phyloP scores from a whole-genome alignment of 768 basidiomycete species.

The Boletus rubroflammeus region DNA sequence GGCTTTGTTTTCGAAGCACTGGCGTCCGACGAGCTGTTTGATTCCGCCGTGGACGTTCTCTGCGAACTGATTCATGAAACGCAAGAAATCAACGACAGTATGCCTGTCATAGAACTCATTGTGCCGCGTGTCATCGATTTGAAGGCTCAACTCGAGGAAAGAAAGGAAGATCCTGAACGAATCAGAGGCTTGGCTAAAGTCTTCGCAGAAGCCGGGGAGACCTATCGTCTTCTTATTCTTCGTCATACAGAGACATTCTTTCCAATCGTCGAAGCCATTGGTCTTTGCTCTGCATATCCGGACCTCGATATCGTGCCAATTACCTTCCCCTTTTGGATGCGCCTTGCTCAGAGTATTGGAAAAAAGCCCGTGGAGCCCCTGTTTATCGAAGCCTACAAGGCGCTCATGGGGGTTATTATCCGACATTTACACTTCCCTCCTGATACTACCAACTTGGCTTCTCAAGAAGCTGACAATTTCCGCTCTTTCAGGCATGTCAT shows the following conservation, averaged over 20 bases:
- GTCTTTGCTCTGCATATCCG: constrained; percentile 84
- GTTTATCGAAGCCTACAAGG: constrained; percentile 78
- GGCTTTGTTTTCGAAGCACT: constrained; percentile 81
- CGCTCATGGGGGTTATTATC: constrained; percentile 84
- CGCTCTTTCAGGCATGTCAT: constrained; percentile 94
- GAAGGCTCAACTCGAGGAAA: constrained; percentile 53
- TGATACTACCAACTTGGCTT: constrained; percentile 58
- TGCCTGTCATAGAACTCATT: constrained; percentile 82
- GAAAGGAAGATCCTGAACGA: constrained; percentile 78
- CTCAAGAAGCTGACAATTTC: constrained; percentile 92
- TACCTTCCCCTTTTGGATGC: constrained; percentile 99
- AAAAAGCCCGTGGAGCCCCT: constrained; percentile 73
- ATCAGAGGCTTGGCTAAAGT: constrained; percentile 88
- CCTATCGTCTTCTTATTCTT: constrained; percentile 83
- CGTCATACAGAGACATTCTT: constrained; percentile 91
- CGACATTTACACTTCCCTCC: constrained; percentile 87
- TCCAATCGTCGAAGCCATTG: constrained; percentile 93
- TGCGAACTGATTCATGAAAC: constrained; percentile 98
- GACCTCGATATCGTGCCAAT: constrained; percentile 97
- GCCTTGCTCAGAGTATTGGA: constrained; percentile 84
- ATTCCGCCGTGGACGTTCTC: constrained; percentile 85
- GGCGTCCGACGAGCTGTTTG: constrained; percentile 82
- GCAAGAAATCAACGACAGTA: constrained; percentile 93
- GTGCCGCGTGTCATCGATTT: constrained; percentile 83
- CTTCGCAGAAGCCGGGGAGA: constrained; percentile 97